Base-by-base conservation (phyloP, 2,329 filamentous ascomycete genomes). In the Rhynchosporium agropyri region DNA sequence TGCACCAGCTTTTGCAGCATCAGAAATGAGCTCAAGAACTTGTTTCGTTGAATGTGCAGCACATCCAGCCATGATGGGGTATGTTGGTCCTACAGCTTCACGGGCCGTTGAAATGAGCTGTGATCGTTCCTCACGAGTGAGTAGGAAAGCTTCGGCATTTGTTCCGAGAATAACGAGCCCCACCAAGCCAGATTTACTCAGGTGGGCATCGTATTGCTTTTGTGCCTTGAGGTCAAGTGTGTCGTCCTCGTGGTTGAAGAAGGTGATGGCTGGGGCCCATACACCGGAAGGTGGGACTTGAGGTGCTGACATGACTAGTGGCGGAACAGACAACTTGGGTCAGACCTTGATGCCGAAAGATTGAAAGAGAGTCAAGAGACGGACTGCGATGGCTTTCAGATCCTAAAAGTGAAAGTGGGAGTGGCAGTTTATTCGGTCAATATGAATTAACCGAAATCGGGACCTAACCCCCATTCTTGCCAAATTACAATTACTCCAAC, bases 41-140 rank as follows among this genome's bases (percentile, higher is more conserved):
- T 83, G 80, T 49, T 77, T 76, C 3, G 80, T 83, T 1, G 79
- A 81, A 65, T 83, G 80, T 0, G 77, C 79, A 9, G 79, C 77
- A 3, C 81, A 77, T 13, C 81, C 81, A 8, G 80, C 80, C 75
- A 83, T 83, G 59, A 83, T 74, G 7, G 80, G 80, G 65, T 75
- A 83, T 10, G 75, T 69, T 3, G 78, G 75, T 0, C 78, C 78
- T 6, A 81, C 79, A 9, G 80, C 78, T 57, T 72, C 60, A 12
- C 81, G 76, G 4, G 80, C 81, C 3, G 77, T 70, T 29, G 73
- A 69, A 49, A 83, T 76, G 6, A 82, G 74, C 36, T 75, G 72
- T 8, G 71, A 70, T 42, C 81, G 78, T 69, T 83, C 81, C 63
- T 79, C 76, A 15, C 78, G 79, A 5, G 79, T 80, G 42, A 82